phyloP scores from a whole-genome alignment of 2,329 filamentous ascomycete genomes.

The Sarocladiaceae sp. region DNA sequence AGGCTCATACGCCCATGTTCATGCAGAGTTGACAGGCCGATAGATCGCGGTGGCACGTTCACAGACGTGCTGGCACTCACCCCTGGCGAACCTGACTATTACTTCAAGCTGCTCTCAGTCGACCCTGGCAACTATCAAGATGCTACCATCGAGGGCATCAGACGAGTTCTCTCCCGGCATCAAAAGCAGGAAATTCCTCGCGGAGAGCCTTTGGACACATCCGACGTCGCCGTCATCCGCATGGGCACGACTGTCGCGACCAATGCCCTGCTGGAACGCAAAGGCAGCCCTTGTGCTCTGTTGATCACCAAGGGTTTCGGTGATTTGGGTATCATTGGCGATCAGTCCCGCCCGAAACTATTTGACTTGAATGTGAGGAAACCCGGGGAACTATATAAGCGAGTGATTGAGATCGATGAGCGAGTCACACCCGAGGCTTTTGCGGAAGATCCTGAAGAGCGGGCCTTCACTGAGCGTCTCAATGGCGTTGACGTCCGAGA shows the following conservation, averaged over 20 bases:
- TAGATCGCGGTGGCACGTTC: slow-evolving; percentile 58
- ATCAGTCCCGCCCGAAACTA: not conserved
- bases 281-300: slow-evolving; percentile 59
- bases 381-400: not conserved
- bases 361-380: not conserved
- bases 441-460: slow-evolving; percentile 35
- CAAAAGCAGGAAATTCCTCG: slow-evolving; percentile 52
- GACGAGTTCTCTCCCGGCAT: slow-evolving; percentile 28
- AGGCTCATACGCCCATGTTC: slow-evolving; percentile 17
- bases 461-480: not conserved
- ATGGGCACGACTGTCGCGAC: slow-evolving; percentile 68
- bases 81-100: slow-evolving; percentile 55
- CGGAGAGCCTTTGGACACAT: slow-evolving; percentile 49
- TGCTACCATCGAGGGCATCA: slow-evolving; percentile 61
- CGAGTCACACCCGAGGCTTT: slow-evolving; percentile 61
- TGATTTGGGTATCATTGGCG: too few species aligned
- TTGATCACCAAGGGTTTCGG: slow-evolving; percentile 61
- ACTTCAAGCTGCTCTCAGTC: slow-evolving; percentile 64
- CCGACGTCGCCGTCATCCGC: slow-evolving; percentile 35
- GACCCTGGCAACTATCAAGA: slow-evolving; percentile 62
- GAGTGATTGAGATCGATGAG: slow-evolving; percentile 49
- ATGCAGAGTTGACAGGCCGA: not conserved
- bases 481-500: not conserved
- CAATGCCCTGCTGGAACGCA: slow-evolving; percentile 59
- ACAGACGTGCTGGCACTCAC: slow-evolving; percentile 58